These are phyloP conservation scores for Aspergillus funiculosus DNA, from an alignment of 495 filamentous ascomycete species.

Conservation along the genomic window DNA sequence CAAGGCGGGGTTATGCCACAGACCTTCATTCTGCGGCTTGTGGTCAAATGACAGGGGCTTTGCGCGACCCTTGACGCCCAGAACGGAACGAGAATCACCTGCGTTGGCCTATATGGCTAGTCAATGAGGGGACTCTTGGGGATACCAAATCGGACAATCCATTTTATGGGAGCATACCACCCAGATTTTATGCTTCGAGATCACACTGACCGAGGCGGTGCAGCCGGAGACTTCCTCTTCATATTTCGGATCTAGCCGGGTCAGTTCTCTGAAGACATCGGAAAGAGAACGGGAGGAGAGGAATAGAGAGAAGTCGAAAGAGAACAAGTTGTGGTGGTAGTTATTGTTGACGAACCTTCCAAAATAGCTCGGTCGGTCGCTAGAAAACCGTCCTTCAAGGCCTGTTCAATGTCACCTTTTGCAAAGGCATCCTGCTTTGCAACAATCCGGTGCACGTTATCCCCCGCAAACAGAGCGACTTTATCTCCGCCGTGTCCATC, in stretches of 20 bases:
- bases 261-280: constrained; percentile 8
- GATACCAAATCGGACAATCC: constrained; percentile 16
- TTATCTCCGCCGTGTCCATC: constrained; percentile 97
- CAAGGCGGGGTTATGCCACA: constrained; percentile 10
- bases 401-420: constrained; percentile 85
- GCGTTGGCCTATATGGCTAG: constrained; percentile 69
- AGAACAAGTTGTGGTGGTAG: constrained; percentile 3
- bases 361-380: constrained; percentile 94
- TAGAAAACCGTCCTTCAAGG: constrained; percentile 93
- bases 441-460: constrained; percentile 89
- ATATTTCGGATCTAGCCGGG: constrained; percentile 76
- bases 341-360: constrained; percentile 68
- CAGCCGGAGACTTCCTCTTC: constrained; percentile 97
- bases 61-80: constrained; percentile 92
- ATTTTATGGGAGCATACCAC: no score
- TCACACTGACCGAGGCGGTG: constrained; percentile 84
- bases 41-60: constrained; percentile 97
- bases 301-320: not conserved
- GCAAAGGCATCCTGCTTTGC: constrained; percentile 91
- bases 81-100: constrained; percentile 87
- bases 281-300: not conserved
- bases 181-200: constrained; percentile 87
- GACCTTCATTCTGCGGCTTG: constrained; percentile 98
- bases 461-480: constrained; percentile 87
- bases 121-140: constrained; percentile 2